These are phyloP conservation scores for Physocladia obscura DNA, from an alignment of 192 early-diverging fungal genomes.

Conservation along the genomic window DNA sequence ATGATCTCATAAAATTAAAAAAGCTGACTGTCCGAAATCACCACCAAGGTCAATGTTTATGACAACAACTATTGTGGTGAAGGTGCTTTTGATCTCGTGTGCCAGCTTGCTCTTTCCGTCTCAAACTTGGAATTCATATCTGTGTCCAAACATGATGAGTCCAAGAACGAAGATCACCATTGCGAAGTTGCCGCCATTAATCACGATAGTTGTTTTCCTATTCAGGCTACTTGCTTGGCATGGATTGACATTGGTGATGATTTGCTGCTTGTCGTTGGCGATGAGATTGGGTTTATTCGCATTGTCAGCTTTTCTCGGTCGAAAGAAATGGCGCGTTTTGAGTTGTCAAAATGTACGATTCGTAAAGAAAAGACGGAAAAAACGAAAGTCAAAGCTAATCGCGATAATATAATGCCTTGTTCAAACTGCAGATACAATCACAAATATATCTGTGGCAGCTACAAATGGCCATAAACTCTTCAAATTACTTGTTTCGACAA, in stretches of 20 bases:
- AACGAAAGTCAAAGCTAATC: no score
- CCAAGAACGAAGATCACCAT: neutral
- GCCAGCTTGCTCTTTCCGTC: neutral
- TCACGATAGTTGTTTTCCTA: no score
- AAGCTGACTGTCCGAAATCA: neutral
- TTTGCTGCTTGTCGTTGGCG: neutral
- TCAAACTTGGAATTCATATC: no score
- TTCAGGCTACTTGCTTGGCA: neutral
- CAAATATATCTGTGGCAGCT: no score
- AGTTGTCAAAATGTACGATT: neutral
- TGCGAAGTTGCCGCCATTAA: no score
- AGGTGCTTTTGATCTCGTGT: conserved; percentile 3
- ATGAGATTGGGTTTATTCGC: neutral
- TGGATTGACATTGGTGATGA: neutral
- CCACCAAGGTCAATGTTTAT: conserved; percentile 3
- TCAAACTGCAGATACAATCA: no score
- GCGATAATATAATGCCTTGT: no score
- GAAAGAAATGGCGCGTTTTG: neutral
- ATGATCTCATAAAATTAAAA: neutral
- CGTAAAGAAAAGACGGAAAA: no score
- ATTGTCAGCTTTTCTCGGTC: neutral
- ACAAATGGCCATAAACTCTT: no score
- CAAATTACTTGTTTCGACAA: no score
- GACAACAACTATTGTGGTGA: conserved; percentile 18
- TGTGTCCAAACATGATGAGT: no score